Evolutionary conservation across 805 yeast species (phyloP), one percentile per base, ranked within the genome.

Genomic region (Phaffomyces thermotolerans): DNA sequence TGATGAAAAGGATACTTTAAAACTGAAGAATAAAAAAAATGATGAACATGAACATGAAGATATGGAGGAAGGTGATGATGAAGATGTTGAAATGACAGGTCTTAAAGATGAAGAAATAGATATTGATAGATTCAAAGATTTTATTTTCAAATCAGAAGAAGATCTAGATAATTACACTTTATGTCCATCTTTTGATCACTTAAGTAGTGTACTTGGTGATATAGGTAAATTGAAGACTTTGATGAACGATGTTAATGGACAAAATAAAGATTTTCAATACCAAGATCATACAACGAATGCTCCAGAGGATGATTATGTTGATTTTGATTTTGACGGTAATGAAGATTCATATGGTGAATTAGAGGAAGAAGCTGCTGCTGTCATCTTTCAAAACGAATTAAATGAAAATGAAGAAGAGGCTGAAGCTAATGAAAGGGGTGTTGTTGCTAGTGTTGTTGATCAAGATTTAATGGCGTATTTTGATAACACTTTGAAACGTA

Each of bases 391-490:
- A 31, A 58, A 54, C 29, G 53, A 47, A 4, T 38, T 34, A 7
- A 45, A 42, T 12, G 39, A 42, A 7, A 49, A 46, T 33, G 39
- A 44, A 10, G 55, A 47, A 10, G 54, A 48, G 18, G 52, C 44
- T 22, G 56, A 48, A 23, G 52, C 43, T 17, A 40, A 46, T 7
- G 59, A 54, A 36, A 52, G 48, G 4, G 57, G 52, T 23, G 51
- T 51, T 13, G 55, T 60, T 31, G 58, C 58, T 8, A 56, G 59
- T 35, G 57, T 68, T 15, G 63, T 76, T 50, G 86, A 80, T 52
- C 71, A 70, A 39, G 86, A 81, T 53, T 64, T 87, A 35, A 78
- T 86, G 75, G 83, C 89, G 3, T 84, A 87, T 58, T 88, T 88
- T 62, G 96, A 89, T 58, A 79, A 78, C 42, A 72, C 78, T 18